A percentile compares a stretch with the other conserved stretches of the same genome.
Conservation (phyloP, 1,284 basidiomycete species). For the Malassezia japonica region DNA sequence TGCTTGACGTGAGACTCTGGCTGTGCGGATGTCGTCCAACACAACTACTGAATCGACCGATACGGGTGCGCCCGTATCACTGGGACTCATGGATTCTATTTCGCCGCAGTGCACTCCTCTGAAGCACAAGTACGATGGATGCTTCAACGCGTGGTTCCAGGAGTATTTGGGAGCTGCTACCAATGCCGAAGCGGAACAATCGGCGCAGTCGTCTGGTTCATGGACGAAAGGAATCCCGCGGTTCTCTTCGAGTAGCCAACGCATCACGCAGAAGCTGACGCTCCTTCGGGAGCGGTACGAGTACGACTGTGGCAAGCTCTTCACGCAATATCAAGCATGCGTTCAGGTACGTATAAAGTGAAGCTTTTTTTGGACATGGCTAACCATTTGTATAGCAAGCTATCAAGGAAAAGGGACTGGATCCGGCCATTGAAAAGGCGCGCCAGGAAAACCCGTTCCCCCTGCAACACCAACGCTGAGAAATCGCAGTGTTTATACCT, state of each 20-base stretch:
- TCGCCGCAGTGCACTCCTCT: slow-evolving; percentile 74
- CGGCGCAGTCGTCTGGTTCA: not conserved
- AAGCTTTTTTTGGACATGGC: not conserved
- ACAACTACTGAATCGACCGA: not conserved
- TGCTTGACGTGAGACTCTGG: no score
- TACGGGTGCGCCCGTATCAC: not conserved
- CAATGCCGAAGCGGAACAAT: slow-evolving; percentile 52
- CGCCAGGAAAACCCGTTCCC: slow-evolving; percentile 50
- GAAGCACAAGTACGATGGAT: slow-evolving; percentile 78
- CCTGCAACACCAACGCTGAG: slow-evolving; percentile 25
- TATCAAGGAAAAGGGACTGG: slow-evolving; percentile 67
- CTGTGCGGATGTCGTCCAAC: not conserved
- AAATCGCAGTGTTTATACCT: not conserved
- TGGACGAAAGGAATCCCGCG: slow-evolving; percentile 1
- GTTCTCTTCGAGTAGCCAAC: slow-evolving; percentile 8
- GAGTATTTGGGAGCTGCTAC: slow-evolving; percentile 59
- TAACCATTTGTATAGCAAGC: slow-evolving; percentile 57
- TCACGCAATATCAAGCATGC: slow-evolving; percentile 68
- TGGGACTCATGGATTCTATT: slow-evolving; percentile 51
- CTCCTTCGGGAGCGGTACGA: slow-evolving; percentile 55
- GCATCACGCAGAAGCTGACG: slow-evolving; percentile 8
- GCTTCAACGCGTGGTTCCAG: slow-evolving; percentile 94
- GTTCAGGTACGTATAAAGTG: slow-evolving; percentile 59
- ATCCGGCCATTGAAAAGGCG: slow-evolving; percentile 66
- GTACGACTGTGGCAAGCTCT: slow-evolving; percentile 66